Conservation (phyloP, 2,329 filamentous ascomycete species). For the Fonsecaea pedrosoi region DNA sequence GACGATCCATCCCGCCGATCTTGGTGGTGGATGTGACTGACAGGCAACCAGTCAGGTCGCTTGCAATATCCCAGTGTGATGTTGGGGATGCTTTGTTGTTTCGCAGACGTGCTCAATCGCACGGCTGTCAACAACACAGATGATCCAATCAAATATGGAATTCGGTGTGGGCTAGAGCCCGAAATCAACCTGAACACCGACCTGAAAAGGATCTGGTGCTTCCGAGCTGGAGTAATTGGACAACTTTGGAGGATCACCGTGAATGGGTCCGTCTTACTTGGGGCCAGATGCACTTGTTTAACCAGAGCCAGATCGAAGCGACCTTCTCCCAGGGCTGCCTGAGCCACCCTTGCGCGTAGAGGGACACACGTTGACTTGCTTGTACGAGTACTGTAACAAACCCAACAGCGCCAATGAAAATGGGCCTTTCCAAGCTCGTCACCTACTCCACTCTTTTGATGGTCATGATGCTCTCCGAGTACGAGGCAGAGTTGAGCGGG, state of each 20-base stretch:
- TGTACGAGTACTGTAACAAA: not conserved
- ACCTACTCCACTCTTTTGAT: not conserved
- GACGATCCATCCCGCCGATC: conserved; percentile 5
- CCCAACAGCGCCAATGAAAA: not conserved
- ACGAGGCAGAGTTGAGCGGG: not conserved
- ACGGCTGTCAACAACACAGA: not conserved
- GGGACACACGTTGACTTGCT: not conserved
- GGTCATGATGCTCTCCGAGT: not conserved
- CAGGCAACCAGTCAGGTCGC: not conserved
- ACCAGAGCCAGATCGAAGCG: not conserved
- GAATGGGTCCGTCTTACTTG: not conserved
- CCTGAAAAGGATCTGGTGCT: not conserved
- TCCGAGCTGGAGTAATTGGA: not conserved
- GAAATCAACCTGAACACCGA: not conserved
- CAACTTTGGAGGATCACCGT: not conserved
- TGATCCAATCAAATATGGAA: not conserved
- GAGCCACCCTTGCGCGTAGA: not conserved
- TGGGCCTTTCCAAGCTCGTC: not conserved
- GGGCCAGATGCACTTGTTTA: not conserved
- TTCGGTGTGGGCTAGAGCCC: not conserved
- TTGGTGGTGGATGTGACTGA: not conserved
- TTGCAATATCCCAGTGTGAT: not conserved
- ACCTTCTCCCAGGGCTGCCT: not conserved
- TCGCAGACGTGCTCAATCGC: not conserved
- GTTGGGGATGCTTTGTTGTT: not conserved